Evolutionary conservation across 148 eudicot genomes (phyloP).

Genomic region (Fagopyrum esculentum): DNA sequence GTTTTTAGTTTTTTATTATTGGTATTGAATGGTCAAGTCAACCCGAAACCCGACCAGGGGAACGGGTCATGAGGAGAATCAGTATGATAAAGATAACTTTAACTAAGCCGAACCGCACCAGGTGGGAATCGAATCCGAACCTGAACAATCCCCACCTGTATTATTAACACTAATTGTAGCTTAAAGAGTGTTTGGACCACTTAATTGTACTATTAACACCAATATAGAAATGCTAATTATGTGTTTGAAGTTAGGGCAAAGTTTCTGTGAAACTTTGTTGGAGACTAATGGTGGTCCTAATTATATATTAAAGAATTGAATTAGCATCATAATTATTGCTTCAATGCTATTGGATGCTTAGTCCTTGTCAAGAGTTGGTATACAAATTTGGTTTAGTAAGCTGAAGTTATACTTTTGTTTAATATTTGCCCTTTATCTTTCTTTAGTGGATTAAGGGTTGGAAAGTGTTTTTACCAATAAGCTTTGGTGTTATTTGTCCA

Average conservation of each 20-base stretch:
- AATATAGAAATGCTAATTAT: not conserved
- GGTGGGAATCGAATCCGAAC: conserved; percentile 7
- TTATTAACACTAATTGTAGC: not conserved
- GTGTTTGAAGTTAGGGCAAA: conserved; percentile 6
- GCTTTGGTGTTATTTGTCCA: not conserved
- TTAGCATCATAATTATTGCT: not conserved
- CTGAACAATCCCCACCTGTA: not conserved
- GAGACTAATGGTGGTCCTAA: not conserved
- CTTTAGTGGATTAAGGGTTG: conserved; percentile 1
- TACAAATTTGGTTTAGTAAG: not conserved
- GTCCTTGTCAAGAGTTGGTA: conserved; percentile 1
- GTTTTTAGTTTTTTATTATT: not conserved
- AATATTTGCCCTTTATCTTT: not conserved
- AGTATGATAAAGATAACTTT: not conserved
- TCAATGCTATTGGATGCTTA: not conserved
- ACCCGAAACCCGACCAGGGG: not conserved
- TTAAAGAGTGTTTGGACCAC: conserved; percentile 6
- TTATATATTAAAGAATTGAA: not conserved
- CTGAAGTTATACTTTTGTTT: not conserved
- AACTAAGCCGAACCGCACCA: not conserved
- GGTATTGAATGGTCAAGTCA: not conserved
- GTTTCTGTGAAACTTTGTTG: not conserved
- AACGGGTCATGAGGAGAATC: not conserved
- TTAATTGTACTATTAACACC: not conserved
- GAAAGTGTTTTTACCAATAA: not conserved